Evolutionary conservation across 2,329 filamentous ascomycete species (phyloP), one percentile per base, ranked within the genome.

Genomic region (Cladosporium sp.): DNA sequence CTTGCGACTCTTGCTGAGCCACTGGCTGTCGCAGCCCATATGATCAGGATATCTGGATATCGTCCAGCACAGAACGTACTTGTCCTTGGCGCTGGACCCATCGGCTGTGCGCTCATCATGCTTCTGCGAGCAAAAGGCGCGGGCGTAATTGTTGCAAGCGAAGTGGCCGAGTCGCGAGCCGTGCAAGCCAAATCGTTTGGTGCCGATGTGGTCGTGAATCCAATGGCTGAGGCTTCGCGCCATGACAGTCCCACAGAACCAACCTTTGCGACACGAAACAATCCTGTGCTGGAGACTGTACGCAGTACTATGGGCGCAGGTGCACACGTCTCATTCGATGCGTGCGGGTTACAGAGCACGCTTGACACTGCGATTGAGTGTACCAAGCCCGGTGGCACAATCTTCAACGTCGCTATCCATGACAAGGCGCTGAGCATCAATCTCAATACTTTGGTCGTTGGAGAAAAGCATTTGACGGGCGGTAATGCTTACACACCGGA

Each of bases 391-490:
- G 59, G 68, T 23, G 68, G 68, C 21, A 70, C 68, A 8, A 66
- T 70, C 5, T 68, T 70, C 57, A 70, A 69, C 16, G 66, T 70
- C 14, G 68, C 68, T 5, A 70, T 70, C 16, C 67, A 67, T 44
- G 68, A 70, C 29, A 70, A 68, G 56, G 59, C 62, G 16, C 57
- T 70, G 5, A 49, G 53, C 0, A 67, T 70, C 59, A 67, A 70
- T 31, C 62, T 66, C 8, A 70, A 70, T 49, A 65, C 35, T 26
- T 8, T 70, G 11, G 66, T 66, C 1, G 65, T 68, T 21, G 61
- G 63, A 5, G 68, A 70, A 40, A 67, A 67, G 49, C 67, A 66
- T 44, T 58, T 66, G 23, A 52, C 67, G 18, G 68, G 63, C 3
- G 68, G 68, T 5, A 40, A 67, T 11, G 67, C 67, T 7, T 70